Evolutionary conservation across 2,329 filamentous ascomycete species (phyloP).

Genomic region (Penicillium brevicompactum): DNA sequence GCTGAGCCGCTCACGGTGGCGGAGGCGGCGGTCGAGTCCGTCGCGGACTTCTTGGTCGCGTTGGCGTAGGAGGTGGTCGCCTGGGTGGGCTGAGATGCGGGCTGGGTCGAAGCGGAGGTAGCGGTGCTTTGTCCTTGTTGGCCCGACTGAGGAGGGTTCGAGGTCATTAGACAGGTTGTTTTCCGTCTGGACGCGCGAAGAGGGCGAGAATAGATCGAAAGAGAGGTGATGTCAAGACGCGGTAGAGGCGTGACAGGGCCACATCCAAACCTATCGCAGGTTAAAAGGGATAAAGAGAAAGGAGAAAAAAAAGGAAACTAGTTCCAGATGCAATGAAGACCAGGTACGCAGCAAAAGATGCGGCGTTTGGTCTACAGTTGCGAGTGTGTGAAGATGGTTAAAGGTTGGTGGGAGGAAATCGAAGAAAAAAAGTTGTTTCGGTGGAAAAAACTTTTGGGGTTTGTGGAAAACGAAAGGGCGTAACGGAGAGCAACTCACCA

Average conservation of each 20-base stretch:
- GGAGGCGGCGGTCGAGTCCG: conserved; percentile 54
- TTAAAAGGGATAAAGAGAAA: conserved; percentile 13
- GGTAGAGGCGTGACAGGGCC: conserved; percentile 24
- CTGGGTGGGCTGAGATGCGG: conserved; percentile 52
- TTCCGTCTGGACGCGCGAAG: conserved; percentile 30
- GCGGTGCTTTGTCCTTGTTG: conserved; percentile 51
- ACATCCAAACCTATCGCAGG: conserved; percentile 27
- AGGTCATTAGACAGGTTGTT: conserved; percentile 61
- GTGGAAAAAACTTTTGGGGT: conserved; percentile 23
- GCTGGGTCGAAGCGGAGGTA: conserved; percentile 45
- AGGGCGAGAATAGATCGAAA: conserved; percentile 5
- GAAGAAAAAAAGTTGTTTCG: conserved; percentile 28
- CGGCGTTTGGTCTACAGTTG: conserved; percentile 23
- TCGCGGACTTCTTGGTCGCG: conserved; percentile 62
- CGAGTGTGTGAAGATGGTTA: conserved; percentile 13
- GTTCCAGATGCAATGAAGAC: conserved; percentile 23
- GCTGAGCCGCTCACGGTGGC: conserved; percentile 56
- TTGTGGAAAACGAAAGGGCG: conserved; percentile 15
- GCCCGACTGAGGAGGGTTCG: conserved; percentile 53
- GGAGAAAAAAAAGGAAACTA: conserved; percentile 18
- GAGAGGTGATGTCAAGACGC: conserved; percentile 28
- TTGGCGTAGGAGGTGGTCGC: conserved; percentile 64
- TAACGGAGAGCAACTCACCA: conserved; percentile 5
- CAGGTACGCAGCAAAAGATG: conserved; percentile 23
- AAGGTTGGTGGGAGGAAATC: conserved; percentile 21